Conservation (phyloP, 176 grass and related monocot genomes). For the Triticum turgidum region DNA sequence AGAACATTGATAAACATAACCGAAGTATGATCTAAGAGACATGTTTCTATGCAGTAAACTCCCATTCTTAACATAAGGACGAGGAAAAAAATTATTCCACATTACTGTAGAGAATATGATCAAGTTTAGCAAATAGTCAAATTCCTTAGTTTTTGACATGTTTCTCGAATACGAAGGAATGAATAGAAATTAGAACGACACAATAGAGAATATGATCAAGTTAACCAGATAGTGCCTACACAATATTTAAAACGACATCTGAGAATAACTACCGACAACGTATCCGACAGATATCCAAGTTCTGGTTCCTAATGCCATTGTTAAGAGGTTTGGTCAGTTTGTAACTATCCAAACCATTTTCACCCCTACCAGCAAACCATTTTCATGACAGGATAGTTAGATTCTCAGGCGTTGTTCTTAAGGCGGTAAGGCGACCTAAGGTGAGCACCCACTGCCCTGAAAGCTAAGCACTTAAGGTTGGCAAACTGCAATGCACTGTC, state of each 20-base stretch:
- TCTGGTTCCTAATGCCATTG: too few relatives aligned
- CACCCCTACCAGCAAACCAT: neutral
- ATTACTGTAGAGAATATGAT: neutral
- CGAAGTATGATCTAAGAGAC: neutral
- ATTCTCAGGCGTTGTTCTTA: neutral
- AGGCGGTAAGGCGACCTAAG: too few relatives aligned
- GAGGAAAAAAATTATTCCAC: neutral
- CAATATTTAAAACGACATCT: neutral
- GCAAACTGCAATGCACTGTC: too few relatives aligned
- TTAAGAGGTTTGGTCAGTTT: neutral
- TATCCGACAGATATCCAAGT: neutral
- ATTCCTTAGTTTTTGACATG: neutral
- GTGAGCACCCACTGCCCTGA: too few relatives aligned
- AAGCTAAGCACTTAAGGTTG: too few relatives aligned
- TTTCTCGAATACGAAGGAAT: neutral
- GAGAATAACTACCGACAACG: neutral
- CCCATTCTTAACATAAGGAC: neutral
- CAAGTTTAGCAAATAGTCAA: neutral
- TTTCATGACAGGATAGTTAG: neutral
- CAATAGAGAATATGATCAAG: too few relatives aligned
- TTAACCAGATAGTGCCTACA: neutral
- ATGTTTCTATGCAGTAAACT: neutral
- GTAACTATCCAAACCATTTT: neutral
- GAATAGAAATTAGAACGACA: neutral
- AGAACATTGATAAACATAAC: neutral